Conservation (phyloP, 2,329 filamentous ascomycete genomes). For the Huntiella bhutanensis region DNA sequence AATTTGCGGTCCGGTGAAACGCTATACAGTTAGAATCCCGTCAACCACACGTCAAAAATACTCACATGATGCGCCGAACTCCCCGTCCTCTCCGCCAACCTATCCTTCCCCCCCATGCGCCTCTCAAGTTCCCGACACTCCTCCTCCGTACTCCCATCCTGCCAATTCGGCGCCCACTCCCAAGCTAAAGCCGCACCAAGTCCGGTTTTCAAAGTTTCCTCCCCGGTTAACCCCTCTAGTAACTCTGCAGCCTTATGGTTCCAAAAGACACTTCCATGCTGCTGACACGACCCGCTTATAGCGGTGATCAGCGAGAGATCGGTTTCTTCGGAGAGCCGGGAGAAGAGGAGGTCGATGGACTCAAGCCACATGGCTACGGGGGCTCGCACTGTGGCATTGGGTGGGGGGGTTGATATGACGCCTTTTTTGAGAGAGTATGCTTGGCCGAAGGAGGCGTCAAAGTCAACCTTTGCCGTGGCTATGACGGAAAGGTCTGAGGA, state of each 20-base stretch:
- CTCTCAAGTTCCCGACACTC: slow-evolving; percentile 82
- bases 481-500: slow-evolving; percentile 63
- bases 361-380: slow-evolving; percentile 92
- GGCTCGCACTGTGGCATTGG: slow-evolving; percentile 75
- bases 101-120: slow-evolving; percentile 43
- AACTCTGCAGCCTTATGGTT: slow-evolving; percentile 45
- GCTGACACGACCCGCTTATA: slow-evolving; percentile 83
- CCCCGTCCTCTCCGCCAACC: slow-evolving; percentile 62
- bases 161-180: slow-evolving; percentile 88
- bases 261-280: slow-evolving; percentile 97
- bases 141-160: slow-evolving; percentile 82
- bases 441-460: slow-evolving; percentile 60
- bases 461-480: slow-evolving; percentile 81
- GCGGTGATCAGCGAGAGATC: slow-evolving; percentile 60
- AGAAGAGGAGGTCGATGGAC: slow-evolving; percentile 69
- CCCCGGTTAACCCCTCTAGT: slow-evolving; percentile 33
- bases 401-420: slow-evolving; percentile 54
- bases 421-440: slow-evolving; percentile 75
- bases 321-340: slow-evolving; percentile 43
- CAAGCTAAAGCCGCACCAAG: slow-evolving; percentile 58
- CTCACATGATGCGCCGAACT: slow-evolving; percentile 86
- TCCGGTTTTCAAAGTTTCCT: slow-evolving; percentile 50
- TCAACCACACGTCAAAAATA: slow-evolving; percentile 8
- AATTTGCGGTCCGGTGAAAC: slow-evolving; percentile 96
- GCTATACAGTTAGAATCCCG: slow-evolving; percentile 26